These are phyloP conservation scores for Coemansia sp. DNA, from an alignment of 192 early-diverging fungal species.

Conservation along the genomic window DNA sequence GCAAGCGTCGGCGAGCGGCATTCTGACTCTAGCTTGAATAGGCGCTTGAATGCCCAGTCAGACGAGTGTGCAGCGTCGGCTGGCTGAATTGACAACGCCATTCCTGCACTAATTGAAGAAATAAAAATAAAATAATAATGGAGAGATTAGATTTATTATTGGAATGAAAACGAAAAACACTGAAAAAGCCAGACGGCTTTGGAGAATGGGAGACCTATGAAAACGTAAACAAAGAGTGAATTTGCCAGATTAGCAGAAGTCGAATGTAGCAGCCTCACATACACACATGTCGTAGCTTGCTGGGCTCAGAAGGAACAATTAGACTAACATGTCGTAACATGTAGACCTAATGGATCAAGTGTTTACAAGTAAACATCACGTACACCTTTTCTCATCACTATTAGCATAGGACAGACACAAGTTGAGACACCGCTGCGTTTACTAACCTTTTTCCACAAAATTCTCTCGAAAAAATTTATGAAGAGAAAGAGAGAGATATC, in stretches of 20 bases:
- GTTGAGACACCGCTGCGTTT: not conserved
- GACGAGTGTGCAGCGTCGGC: constrained; percentile 25
- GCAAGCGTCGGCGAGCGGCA: constrained; percentile 39
- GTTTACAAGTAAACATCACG: constrained; percentile 11
- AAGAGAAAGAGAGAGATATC: not conserved
- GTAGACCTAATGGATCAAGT: constrained; percentile 32
- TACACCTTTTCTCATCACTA: constrained; percentile 36
- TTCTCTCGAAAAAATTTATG: not conserved
- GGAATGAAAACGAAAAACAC: not conserved
- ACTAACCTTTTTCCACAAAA: constrained; percentile 1
- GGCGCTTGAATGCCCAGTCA: constrained; percentile 55
- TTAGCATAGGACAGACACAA: not conserved
- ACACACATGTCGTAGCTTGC: not conserved
- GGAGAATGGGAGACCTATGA: not conserved
- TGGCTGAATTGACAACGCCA: constrained; percentile 13
- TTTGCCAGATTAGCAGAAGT: not conserved
- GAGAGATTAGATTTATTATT: not conserved
- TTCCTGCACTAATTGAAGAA: not conserved
- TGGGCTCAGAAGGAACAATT: constrained; percentile 40
- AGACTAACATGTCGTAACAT: constrained; percentile 18
- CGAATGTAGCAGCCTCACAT: not conserved
- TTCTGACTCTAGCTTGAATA: constrained; percentile 53
- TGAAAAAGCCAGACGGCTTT: not conserved
- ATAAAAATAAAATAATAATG: not conserved
- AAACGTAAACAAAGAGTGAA: not conserved